Base-by-base conservation (phyloP, 352 stramenopile genomes). In the Phytophthora rubi region DNA sequence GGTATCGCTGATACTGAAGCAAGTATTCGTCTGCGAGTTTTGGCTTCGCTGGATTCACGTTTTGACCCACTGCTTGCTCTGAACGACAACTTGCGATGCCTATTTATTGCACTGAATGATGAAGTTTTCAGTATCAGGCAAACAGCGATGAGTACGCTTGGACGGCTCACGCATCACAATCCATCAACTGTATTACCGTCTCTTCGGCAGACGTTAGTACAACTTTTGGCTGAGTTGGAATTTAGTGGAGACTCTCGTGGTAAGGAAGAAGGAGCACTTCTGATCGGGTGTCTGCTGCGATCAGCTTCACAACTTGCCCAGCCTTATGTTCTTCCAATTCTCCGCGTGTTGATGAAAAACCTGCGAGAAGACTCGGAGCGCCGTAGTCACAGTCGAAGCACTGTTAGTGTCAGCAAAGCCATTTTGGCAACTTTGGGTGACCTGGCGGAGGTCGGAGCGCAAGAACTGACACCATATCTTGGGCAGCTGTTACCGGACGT, bases 41-140 rank as follows among this genome's bases (percentile, higher is more conserved):
- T 96, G 45, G 81, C 81, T 26, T 96, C 89, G 12, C 65, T 96
- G 5, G 89, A 96, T 59, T 81, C 86, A 26, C 82, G 89, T 6
- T 96, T 96, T 37, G 89, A 96, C 44, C 85, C 88, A 1, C 57
- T 96, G 3, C 73, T 96, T 2, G 89, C 84, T 0, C 77, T 94
- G 59, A 92, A 93, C 52, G 89, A 95, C 53, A 96, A 95, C 58
- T 68, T 96, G 49, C 80, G 89, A 0, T 94, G 89, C 32, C 55
- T 96, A 33, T 96, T 96, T 68, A 96, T 96, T 68, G 88, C 89
- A 7, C 56, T 96, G 4, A 95, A 96, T 58, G 89, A 96, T 60
- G 89, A 96, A 53, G 73, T 93, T 8, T 94, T 96, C 59, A 90
- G 92, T 33, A 96, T 96, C 53, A 86, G 89, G n/a, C 82, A 94